These are phyloP conservation scores for Penicillium egyptiacum DNA, from an alignment of 495 filamentous ascomycete species.

Conservation along the genomic window DNA sequence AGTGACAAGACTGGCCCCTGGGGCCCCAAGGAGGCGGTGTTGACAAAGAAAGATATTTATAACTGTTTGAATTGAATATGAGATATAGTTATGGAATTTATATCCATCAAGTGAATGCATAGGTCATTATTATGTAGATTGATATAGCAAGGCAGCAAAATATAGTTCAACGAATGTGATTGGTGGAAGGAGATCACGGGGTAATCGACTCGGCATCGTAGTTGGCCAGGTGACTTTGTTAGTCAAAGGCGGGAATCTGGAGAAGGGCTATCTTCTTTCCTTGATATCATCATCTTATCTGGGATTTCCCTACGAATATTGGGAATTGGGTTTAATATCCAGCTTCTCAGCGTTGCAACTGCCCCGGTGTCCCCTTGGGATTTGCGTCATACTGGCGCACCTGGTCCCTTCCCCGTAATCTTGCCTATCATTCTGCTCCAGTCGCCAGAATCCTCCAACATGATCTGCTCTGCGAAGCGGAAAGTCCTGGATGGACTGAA, in stretches of 20 bases:
- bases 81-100: background rate
- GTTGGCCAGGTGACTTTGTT: slow-evolving; percentile 14
- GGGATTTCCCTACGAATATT: background rate
- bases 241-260: slow-evolving; percentile 5
- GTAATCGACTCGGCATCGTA: slow-evolving; percentile 6
- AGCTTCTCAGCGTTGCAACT: background rate
- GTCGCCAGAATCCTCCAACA: slow-evolving; percentile 24
- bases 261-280: background rate
- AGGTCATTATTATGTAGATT: background rate
- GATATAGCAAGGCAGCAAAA: background rate
- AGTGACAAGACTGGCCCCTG: background rate
- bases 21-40: background rate
- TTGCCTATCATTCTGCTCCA: slow-evolving; percentile 22
- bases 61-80: background rate
- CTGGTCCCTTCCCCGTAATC: slow-evolving; percentile 24
- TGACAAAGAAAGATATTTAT: background rate
- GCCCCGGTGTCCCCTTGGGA: slow-evolving; percentile 3
- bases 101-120: background rate
- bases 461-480: slow-evolving; percentile 53
- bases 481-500: slow-evolving; percentile 69
- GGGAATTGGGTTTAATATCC: background rate
- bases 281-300: background rate
- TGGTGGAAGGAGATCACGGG: slow-evolving; percentile 4
- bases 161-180: slow-evolving; percentile 10
- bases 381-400: slow-evolving; percentile 49